Evolutionary conservation across 1,284 basidiomycete species (phyloP).

Genomic region (Ceratobasidium sp.): DNA sequence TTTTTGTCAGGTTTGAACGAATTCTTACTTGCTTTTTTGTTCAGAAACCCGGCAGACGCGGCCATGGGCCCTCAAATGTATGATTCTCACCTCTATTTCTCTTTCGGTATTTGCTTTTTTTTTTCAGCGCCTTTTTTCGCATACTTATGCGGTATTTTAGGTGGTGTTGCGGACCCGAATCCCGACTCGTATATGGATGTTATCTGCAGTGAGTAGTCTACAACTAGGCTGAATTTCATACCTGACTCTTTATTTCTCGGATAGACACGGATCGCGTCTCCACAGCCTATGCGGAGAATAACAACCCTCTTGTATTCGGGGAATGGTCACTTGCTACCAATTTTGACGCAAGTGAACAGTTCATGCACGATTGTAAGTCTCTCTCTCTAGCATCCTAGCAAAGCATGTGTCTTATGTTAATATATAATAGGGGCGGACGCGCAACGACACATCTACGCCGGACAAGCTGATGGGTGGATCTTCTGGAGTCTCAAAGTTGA

Average conservation of each 20-base stretch:
- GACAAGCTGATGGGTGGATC: conserved; percentile 58
- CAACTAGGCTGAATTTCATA: no score
- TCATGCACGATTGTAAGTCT: conserved; percentile 55
- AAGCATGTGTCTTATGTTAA: conserved; percentile 79
- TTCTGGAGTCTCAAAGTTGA: conserved; percentile 86
- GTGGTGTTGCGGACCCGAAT: conserved; percentile 78
- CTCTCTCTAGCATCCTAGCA: conserved; percentile 59
- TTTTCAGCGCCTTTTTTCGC: no score
- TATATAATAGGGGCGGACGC: conserved; percentile 52
- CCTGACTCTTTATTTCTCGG: conserved; percentile 8
- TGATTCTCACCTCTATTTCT: conserved; percentile 81
- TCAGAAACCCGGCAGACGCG: conserved; percentile 72
- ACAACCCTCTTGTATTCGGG: conserved; percentile 56
- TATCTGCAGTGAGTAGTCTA: conserved; percentile 71
- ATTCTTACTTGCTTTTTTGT: not conserved
- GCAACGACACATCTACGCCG: conserved; percentile 71
- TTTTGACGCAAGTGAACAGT: conserved; percentile 72
- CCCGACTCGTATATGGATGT: conserved; percentile 73
- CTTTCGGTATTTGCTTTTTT: conserved; percentile 53
- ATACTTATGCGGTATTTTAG: no score
- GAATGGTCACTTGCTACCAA: conserved; percentile 81
- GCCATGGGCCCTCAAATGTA: conserved; percentile 76
- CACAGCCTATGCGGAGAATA: conserved; percentile 64
- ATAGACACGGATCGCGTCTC: not conserved
- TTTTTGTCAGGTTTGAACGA: not conserved